phyloP scores from a whole-genome alignment of 495 filamentous ascomycete species.

The Endocarpon pusillum region DNA sequence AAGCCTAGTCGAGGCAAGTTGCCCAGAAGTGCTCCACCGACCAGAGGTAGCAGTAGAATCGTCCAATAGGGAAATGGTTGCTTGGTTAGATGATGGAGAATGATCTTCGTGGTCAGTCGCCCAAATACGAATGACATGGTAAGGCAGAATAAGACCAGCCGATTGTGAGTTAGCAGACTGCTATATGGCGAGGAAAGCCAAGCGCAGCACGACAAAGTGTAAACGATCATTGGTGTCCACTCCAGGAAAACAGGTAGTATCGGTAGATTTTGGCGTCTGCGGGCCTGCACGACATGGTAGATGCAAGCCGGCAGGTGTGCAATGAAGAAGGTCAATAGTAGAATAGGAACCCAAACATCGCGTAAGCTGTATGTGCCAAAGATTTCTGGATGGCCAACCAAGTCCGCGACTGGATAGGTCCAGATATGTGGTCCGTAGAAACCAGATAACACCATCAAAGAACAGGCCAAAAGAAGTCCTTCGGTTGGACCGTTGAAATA shows the following conservation, averaged over 20 bases:
- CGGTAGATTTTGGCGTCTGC: slow-evolving; percentile 53
- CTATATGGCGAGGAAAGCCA: slow-evolving; percentile 88
- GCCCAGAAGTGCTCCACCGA: slow-evolving; percentile 66
- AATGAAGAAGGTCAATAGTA: slow-evolving; percentile 53
- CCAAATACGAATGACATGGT: slow-evolving; percentile 94
- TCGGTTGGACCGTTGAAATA: slow-evolving; percentile 97
- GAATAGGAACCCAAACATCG: slow-evolving; percentile 74
- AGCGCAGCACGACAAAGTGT: slow-evolving; percentile 48
- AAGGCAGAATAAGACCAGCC: slow-evolving; percentile 79
- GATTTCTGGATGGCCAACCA: slow-evolving; percentile 40
- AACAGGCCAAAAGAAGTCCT: slow-evolving; percentile 75
- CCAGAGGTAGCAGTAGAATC: slow-evolving; percentile 65
- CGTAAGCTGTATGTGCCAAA: slow-evolving; percentile 52
- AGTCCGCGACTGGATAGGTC: slow-evolving; percentile 49
- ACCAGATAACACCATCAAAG: slow-evolving; percentile 71
- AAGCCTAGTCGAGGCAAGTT: slow-evolving; percentile 73
- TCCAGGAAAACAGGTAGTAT: slow-evolving; percentile 78
- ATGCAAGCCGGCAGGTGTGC: slow-evolving; percentile 70
- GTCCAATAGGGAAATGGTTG: slow-evolving; percentile 98
- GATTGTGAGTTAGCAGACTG: slow-evolving; percentile 58
- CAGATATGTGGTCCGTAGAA: slow-evolving; percentile 80
- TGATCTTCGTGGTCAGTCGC: slow-evolving; percentile 99
- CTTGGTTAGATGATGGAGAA: slow-evolving; percentile 80
- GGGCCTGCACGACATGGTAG: slow-evolving; percentile 62
- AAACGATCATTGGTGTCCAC: slow-evolving; percentile 81